These are phyloP conservation scores for Pichia sp. DNA, from an alignment of 1,139 yeast genomes.

Conservation along the genomic window DNA sequence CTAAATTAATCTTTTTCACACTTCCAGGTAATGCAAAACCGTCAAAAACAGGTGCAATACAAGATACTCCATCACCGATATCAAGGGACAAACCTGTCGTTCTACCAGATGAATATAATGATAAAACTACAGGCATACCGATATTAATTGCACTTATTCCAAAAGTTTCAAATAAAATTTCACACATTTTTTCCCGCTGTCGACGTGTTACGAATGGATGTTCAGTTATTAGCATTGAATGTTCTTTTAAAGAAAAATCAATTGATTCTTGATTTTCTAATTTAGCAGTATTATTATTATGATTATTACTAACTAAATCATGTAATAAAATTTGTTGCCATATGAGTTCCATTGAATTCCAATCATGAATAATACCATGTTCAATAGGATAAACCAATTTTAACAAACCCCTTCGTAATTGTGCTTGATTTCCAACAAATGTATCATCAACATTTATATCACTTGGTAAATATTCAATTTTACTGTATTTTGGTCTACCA, in stretches of 20 bases:
- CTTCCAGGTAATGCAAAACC: constrained; percentile 78
- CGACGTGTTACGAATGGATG: constrained; percentile 76
- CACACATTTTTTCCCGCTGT: constrained; percentile 70
- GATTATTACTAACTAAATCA: constrained; percentile 37
- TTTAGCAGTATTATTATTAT: constrained; percentile 94
- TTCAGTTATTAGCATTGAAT: constrained; percentile 85
- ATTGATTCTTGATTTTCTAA: constrained; percentile 27
- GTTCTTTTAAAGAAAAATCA: constrained; percentile 44
- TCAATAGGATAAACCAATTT: constrained; percentile 65
- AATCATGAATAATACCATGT: constrained; percentile 76
- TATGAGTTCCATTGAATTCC: constrained; percentile 68
- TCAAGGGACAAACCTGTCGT: constrained; percentile 90
- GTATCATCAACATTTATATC: constrained; percentile 52
- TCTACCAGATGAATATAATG: constrained; percentile 82
- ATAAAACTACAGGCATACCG: constrained; percentile 75
- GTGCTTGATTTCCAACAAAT: constrained; percentile 73
- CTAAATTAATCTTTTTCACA: constrained; percentile 70
- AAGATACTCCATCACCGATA: constrained; percentile 88
- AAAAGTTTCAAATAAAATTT: constrained; percentile 75
- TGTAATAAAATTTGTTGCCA: constrained; percentile 31
- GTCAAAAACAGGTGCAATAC: constrained; percentile 82
- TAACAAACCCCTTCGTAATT: constrained; percentile 67
- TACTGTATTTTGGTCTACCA: constrained; percentile 79
- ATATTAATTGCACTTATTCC: constrained; percentile 84
- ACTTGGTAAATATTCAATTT: constrained; percentile 69